Base-by-base conservation (phyloP, 805 yeast species). In the Candida loeiensis region DNA sequence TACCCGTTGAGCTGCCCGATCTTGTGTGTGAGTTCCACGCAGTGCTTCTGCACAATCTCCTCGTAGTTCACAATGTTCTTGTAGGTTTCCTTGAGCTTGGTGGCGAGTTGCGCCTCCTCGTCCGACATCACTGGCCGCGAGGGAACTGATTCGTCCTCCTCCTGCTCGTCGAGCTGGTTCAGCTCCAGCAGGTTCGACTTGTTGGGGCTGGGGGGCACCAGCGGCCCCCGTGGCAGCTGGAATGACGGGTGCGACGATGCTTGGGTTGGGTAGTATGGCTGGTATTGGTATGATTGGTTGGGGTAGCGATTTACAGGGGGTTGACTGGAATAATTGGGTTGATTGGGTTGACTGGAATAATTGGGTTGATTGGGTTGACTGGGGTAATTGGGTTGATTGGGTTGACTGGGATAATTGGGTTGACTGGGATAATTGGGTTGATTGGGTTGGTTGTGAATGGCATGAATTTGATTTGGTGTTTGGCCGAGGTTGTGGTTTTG, bases 21-120 rank as follows among this genome's bases (percentile, higher is more conserved):
- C 65, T 80, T 56, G 61, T 73, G 54, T 63, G 83, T 62, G 59
- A 74, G 59, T 54, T 79, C 73, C 54, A 77, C 70, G 54, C 88
- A 85, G 46, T 80, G 79, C 47, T 80, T 82, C 55, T 82, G 89
- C 15, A 83, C 77, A 40, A 77, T 77, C 41, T 78, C 79, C 62
- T 83, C 90, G 45, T 76, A 72, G 46, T 77, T 76, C 34, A 83
- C 79, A 29, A 83, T 84, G 37, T 75, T 69, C 50, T 82, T 81
- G 58, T 83, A 84, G 3, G 88, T 81, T 53, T 83, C 89, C 57
- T 84, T 87, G 18, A 84, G 58, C 54, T 82, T 82, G 2, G 82
- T 69, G 2, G 86, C 86, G 34, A 84, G 63, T 37, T 77, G 77
- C 49, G 77, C 84, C 55, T 79, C 85, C 52, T 78, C 84, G 36